These are phyloP conservation scores for Trichoderma virens DNA, from an alignment of 495 filamentous ascomycete species.

Conservation along the genomic window DNA sequence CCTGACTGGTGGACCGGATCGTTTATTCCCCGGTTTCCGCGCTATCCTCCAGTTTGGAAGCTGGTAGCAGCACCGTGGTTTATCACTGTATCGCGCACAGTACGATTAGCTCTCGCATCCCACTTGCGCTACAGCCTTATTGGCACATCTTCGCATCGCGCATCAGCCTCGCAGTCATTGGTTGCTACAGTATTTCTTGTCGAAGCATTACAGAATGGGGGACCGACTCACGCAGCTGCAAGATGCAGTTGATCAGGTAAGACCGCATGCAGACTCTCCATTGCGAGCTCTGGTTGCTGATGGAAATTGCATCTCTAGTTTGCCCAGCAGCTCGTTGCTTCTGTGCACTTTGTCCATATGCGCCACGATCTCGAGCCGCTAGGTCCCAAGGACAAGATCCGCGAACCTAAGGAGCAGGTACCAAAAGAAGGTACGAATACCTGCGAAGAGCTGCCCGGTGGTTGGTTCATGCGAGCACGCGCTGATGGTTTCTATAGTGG, in stretches of 20 bases:
- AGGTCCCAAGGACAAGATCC: conserved; percentile 48
- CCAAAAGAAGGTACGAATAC: conserved; percentile 28
- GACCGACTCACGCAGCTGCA: conserved; percentile 92
- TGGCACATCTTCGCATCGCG: not conserved
- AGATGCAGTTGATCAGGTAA: conserved; percentile 85
- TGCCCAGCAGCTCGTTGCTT: conserved; percentile 81
- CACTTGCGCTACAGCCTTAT: not conserved
- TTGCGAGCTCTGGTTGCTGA: not conserved
- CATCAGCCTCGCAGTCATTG: not conserved
- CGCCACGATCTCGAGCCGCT: conserved; percentile 72
- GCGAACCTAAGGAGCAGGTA: conserved; percentile 44
- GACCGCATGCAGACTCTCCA: not conserved
- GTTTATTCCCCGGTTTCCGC: conserved; percentile 8
- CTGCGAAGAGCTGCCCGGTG: not conserved
- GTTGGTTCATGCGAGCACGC: no score
- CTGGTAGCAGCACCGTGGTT: not conserved
- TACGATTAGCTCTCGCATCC: not conserved
- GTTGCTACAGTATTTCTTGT: no score
- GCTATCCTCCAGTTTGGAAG: not conserved
- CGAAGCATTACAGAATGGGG: conserved; percentile 51
- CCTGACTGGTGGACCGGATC: conserved; percentile 1
- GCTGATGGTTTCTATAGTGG: conserved; percentile 29
- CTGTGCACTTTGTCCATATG: conserved; percentile 70
- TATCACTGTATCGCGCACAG: not conserved
- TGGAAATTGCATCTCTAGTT: conserved; percentile 46